phyloP scores from a whole-genome alignment of 2,329 filamentous ascomycete species.

The Fusarium subtropicale region DNA sequence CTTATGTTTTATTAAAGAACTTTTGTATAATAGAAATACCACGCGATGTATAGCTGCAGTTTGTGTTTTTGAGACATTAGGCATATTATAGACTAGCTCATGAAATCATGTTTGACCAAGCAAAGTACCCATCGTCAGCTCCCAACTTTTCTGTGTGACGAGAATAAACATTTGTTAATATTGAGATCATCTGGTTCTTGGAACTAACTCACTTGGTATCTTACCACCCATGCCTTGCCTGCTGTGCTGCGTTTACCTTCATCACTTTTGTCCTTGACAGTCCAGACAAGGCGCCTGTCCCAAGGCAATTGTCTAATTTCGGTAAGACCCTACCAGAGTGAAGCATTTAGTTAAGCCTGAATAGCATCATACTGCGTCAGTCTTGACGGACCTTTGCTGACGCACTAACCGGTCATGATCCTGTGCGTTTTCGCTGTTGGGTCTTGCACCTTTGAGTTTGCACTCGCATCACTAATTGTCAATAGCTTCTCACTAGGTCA shows the following conservation, averaged over 20 bases:
- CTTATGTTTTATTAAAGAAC: constrained; percentile 2
- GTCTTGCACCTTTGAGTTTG: constrained; percentile 18
- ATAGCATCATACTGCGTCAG: not conserved
- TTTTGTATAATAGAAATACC: constrained; percentile 41
- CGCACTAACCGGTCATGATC: not conserved
- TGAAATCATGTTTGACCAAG: not conserved
- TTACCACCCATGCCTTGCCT: not conserved
- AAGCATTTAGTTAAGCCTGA: not conserved
- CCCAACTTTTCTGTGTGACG: not conserved
- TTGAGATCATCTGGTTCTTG: not conserved
- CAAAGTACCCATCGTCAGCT: not conserved
- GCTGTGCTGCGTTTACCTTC: not conserved
- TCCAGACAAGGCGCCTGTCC: not conserved
- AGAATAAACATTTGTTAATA: not conserved
- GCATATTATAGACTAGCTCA: constrained; percentile 40
- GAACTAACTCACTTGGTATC: not conserved
- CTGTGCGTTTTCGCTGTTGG: not conserved
- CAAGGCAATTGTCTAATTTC: not conserved
- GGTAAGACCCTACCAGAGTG: not conserved
- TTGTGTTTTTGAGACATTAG: constrained; percentile 14
- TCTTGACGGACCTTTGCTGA: not conserved
- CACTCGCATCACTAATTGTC: constrained; percentile 6
- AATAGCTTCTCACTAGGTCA: constrained; percentile 15
- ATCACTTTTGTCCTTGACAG: not conserved
- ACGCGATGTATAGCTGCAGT: constrained; percentile 29